Conservation (phyloP, 768 basidiomycete species). For the Inosperma sp. region DNA sequence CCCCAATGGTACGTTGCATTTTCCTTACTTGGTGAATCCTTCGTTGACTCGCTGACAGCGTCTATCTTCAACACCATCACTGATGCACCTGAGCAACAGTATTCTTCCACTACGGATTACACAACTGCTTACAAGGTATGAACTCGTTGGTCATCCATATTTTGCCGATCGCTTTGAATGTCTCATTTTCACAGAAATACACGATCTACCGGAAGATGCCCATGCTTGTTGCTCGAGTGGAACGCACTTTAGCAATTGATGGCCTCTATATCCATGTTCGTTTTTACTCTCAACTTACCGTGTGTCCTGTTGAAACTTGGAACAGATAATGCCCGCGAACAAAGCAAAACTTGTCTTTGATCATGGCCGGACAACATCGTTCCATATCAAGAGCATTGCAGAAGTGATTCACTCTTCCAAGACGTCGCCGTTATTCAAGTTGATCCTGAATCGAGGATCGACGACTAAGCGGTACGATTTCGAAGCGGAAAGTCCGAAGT, state of each 20-base stretch:
- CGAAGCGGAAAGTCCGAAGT: constrained; percentile 83
- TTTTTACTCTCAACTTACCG: constrained; percentile 1
- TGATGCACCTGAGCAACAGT: constrained; percentile 60
- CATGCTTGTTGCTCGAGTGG: constrained; percentile 87
- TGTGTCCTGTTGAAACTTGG: constrained; percentile 13
- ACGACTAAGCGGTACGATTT: constrained; percentile 93
- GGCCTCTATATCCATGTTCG: constrained; percentile 88
- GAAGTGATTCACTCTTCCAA: constrained; percentile 82
- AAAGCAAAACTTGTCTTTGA: constrained; percentile 80
- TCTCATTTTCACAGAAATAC: constrained; percentile 68
- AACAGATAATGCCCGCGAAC: constrained; percentile 83
- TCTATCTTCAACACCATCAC: constrained; percentile 91
- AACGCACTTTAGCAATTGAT: constrained; percentile 89
- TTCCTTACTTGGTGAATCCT: background rate
- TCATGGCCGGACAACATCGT: constrained; percentile 85
- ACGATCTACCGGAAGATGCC: constrained; percentile 92
- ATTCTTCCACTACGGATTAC: constrained; percentile 66
- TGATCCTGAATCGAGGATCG: constrained; percentile 71
- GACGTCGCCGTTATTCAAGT: constrained; percentile 79
- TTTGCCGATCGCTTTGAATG: background rate
- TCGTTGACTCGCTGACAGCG: constrained; percentile 41
- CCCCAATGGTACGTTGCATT: constrained; percentile 69
- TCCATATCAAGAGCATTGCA: constrained; percentile 84
- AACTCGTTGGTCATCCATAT: background rate
- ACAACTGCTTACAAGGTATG: constrained; percentile 82